These are phyloP conservation scores for Paramarasmius palmivorus DNA, from an alignment of 1,284 basidiomycete genomes.

Conservation along the genomic window DNA sequence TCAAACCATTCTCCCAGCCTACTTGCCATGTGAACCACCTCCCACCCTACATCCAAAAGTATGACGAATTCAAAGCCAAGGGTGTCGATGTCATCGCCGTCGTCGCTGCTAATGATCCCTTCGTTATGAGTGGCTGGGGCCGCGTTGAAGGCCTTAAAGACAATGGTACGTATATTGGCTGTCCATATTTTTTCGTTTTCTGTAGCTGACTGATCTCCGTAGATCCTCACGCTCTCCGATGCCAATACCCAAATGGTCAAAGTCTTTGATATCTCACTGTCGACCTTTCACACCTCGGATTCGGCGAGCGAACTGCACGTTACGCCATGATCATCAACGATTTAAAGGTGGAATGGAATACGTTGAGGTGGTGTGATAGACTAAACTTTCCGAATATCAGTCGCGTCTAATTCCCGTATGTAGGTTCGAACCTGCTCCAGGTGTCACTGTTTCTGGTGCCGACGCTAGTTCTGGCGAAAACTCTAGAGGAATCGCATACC, in stretches of 20 bases:
- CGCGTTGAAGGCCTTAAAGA: conserved; percentile 69
- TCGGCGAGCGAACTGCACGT: conserved; percentile 69
- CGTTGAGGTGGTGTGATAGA: conserved; percentile 32
- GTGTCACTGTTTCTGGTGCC: conserved; percentile 64
- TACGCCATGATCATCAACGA: conserved; percentile 76
- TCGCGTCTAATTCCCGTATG: conserved; percentile 2
- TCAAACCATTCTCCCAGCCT: conserved; percentile 42
- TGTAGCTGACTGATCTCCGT: not conserved
- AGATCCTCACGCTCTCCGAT: conserved; percentile 73
- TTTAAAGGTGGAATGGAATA: conserved; percentile 68
- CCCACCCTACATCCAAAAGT: conserved; percentile 66
- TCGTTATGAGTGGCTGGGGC: conserved; percentile 79
- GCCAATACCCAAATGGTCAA: conserved; percentile 64
- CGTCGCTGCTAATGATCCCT: conserved; percentile 74
- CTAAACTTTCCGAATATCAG: not conserved
- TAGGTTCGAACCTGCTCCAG: conserved; percentile 55
- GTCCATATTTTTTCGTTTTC: too few species aligned
- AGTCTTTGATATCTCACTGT: conserved; percentile 58
- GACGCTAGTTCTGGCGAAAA: conserved; percentile 61
- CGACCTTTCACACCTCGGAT: conserved; percentile 55
- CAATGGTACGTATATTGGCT: too few species aligned
- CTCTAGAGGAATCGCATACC: conserved; percentile 33
- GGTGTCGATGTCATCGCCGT: conserved; percentile 74
- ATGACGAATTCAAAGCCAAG: conserved; percentile 70
- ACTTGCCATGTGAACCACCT: conserved; percentile 76